Percentiles rank a stretch among this genome's conserved stretches.
These are phyloP conservation scores for Stephania yunnanensis DNA, from an alignment of 164 flowering plant genomes.

Conservation along the genomic window DNA sequence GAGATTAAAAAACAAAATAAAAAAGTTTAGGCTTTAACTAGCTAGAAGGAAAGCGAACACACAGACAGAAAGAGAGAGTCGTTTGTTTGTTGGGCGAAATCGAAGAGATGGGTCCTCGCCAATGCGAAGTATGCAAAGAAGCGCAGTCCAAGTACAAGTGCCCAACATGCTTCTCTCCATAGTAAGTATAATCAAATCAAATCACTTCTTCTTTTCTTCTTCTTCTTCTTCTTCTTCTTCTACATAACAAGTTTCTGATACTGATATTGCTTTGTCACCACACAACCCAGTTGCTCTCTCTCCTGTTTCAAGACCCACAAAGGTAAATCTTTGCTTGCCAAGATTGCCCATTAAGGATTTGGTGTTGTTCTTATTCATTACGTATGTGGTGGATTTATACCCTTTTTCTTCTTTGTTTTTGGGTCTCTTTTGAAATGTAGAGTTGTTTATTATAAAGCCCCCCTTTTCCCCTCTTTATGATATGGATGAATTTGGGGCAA, in stretches of 20 bases:
- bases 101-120: slow-evolving; percentile 34
- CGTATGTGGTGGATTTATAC: no score
- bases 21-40: no score
- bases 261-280: slow-evolving; percentile 2
- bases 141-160: slow-evolving; percentile 74
- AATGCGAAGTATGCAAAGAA: slow-evolving; percentile 56
- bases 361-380: not conserved
- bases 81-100: not conserved
- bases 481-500: not conserved
- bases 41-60: no score
- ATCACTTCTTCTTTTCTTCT: not conserved
- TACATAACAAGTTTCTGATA: not conserved
- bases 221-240: not conserved
- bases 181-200: slow-evolving; percentile 38
- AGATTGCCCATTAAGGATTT: no score
- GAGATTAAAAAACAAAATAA: no score
- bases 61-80: no score
- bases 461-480: not conserved
- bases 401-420: no score
- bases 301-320: slow-evolving; percentile 74
- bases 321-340: slow-evolving; percentile 27
- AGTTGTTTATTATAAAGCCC: not conserved
- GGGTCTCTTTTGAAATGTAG: not conserved
- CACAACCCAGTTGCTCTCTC: slow-evolving; percentile 46
- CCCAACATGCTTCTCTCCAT: slow-evolving; percentile 55